phyloP scores from a whole-genome alignment of 1,284 basidiomycete species.

The Nidula niveotomentosa region DNA sequence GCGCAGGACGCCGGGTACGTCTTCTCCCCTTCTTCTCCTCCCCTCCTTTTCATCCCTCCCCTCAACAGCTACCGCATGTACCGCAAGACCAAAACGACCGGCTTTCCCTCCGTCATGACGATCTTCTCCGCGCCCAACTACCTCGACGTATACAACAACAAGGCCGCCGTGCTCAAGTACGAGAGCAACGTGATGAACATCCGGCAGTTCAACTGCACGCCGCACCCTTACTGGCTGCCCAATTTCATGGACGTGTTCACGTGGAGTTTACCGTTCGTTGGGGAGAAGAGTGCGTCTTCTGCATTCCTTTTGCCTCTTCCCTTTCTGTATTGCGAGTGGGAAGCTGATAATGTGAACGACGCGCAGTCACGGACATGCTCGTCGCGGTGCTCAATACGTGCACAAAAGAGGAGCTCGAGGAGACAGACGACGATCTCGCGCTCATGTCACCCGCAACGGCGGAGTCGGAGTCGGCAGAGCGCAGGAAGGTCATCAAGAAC shows the following conservation, averaged over 20 bases:
- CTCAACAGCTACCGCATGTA: conserved; percentile 84
- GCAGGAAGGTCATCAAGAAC: conserved; percentile 89
- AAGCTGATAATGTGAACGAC: conserved; percentile 12
- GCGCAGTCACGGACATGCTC: conserved; percentile 91
- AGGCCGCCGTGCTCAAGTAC: conserved; percentile 96
- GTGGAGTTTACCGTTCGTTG: conserved; percentile 98
- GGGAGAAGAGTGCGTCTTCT: conserved; percentile 83
- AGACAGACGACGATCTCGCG: conserved; percentile 41
- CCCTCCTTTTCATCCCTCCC: too few relatives aligned
- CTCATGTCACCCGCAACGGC: conserved; percentile 31
- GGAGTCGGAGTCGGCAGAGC: conserved; percentile 41
- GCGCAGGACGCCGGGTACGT: conserved; percentile 91
- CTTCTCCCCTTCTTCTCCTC: neutral
- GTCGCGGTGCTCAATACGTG: conserved; percentile 94
- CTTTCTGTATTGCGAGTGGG: conserved; percentile 29
- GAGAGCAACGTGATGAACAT: conserved; percentile 98
- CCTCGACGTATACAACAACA: conserved; percentile 95
- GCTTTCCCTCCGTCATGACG: conserved; percentile 92
- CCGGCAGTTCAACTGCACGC: conserved; percentile 92
- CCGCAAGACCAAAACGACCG: conserved; percentile 89
- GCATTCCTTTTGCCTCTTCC: conserved; percentile 5
- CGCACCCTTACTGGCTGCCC: conserved; percentile 92
- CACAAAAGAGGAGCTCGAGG: conserved; percentile 92
- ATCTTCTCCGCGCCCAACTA: conserved; percentile 98
- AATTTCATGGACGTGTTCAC: conserved; percentile 99